Percentiles rank a stretch among this genome's conserved stretches.
Evolutionary conservation across 1,284 basidiomycete genomes (phyloP).

Genomic region (Rhodofomes roseus): DNA sequence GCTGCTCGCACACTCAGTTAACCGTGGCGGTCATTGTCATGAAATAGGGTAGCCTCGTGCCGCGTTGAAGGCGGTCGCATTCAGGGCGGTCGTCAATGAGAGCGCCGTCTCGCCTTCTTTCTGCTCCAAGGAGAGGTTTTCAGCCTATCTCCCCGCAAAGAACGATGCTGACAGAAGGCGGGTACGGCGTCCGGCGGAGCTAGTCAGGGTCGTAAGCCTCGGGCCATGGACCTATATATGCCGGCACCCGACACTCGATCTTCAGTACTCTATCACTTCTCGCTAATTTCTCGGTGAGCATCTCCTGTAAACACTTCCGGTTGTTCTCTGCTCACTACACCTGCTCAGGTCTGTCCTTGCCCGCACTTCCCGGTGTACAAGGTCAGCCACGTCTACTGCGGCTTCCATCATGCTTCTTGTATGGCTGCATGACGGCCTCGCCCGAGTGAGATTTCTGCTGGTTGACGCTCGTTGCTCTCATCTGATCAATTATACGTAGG

Average conservation of each 20-base stretch:
- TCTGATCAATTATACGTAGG: no score
- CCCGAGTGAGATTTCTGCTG: conserved; percentile 16
- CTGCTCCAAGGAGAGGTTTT: background rate
- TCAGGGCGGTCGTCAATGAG: background rate
- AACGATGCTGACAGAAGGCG: background rate
- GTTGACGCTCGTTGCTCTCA: no score
- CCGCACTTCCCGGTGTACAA: conserved; percentile 17
- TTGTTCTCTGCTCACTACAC: background rate
- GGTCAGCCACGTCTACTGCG: conserved; percentile 29
- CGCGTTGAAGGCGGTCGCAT: background rate
- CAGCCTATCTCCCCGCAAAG: background rate
- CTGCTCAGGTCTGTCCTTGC: background rate
- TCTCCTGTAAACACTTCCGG: background rate
- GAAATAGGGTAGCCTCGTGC: conserved; percentile 1
- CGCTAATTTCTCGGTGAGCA: background rate
- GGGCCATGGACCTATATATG: background rate
- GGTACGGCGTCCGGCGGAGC: background rate
- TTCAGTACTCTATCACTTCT: background rate
- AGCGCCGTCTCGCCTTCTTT: background rate
- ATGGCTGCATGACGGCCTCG: conserved; percentile 37
- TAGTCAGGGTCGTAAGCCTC: background rate
- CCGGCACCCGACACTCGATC: background rate
- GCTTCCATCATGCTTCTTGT: conserved; percentile 42
- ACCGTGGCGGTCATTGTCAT: background rate
- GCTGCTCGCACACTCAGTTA: background rate